phyloP scores from a whole-genome alignment of 2,329 filamentous ascomycete genomes.

The Colletotrichum sp. region DNA sequence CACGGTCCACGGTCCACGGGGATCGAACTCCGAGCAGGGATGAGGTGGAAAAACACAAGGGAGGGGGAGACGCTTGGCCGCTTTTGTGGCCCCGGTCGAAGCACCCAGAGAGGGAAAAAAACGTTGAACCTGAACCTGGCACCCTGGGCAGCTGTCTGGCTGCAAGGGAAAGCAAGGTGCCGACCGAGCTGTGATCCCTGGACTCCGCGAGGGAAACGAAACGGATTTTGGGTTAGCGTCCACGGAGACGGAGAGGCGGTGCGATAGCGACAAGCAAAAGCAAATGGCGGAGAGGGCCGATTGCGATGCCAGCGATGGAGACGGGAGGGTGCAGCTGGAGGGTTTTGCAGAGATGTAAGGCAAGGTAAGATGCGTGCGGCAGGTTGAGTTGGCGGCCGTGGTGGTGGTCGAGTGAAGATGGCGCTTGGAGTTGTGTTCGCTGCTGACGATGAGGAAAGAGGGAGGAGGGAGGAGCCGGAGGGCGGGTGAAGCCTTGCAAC shows the following conservation, averaged over 20 bases:
- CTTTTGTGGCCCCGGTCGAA: neutral
- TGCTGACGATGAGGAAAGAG: neutral
- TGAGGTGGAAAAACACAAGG: neutral
- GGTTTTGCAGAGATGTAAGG: neutral
- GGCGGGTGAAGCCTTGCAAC: neutral
- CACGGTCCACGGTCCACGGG: conserved; percentile 15
- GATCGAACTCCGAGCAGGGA: conserved; percentile 7
- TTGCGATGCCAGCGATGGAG: neutral
- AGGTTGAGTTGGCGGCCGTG: neutral
- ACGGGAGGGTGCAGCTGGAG: neutral
- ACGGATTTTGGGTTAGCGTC: neutral
- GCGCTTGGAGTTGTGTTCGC: neutral
- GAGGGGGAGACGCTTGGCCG: neutral
- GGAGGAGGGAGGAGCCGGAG: neutral
- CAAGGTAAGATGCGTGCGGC: neutral
- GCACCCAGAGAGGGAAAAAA: neutral
- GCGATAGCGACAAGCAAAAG: neutral
- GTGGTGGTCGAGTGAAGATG: neutral
- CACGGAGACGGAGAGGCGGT: neutral
- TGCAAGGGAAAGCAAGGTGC: neutral
- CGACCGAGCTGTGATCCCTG: conserved; percentile 8
- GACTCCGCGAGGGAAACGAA: conserved; percentile 3
- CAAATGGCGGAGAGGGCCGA: neutral
- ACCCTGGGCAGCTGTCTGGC: neutral
- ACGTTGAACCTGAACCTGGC: neutral